Base-by-base conservation (phyloP, 208 protist species). In the Kentomonas sorsogonicus region DNA sequence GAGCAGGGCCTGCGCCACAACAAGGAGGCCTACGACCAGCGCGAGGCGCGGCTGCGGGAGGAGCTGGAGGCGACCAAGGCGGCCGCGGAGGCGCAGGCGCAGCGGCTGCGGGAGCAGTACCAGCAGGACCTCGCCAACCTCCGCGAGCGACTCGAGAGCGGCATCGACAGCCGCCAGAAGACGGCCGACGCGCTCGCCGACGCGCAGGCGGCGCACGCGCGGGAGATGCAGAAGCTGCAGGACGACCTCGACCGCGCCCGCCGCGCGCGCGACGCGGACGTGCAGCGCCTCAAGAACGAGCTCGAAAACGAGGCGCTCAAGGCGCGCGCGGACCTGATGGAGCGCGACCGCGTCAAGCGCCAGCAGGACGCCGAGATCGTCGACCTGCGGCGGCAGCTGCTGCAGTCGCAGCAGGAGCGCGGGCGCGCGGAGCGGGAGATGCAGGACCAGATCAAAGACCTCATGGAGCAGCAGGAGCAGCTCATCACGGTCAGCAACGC, bases 271-370 rank as follows among this genome's bases (percentile, higher is more conserved):
- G 77, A 85, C 0, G 56, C 47, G 9, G 76, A 93, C 7, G 51
- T 75, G 9, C 29, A 50, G 7, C 70, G 70, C 1, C 62, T 86
- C 26, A 69, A 74, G 45, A 68, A 67, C 18, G 60, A 76, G 55
- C 50, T 81, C 10, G 68, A 78, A 51, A 77, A 69, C 38, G 74
- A 86, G 53, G 43, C 64, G 2, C 44, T 72, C 44, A 66, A 65
- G 2, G 74, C 66, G 1, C 64, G 69, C 51, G 66, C 69, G 23
- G 79, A 80, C 26, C 40, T 86, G 16, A 71, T 80, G 53, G 74
- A 89, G 56, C 85, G 86, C 52, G 79, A 89, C 46, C 73, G 75
- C 11, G 75, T 84, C 56, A 54, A 68, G n/a, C 72, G 79, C 25
- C 44, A 60, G 3, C 30, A 83, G 11, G 74, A 79, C 34, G 55